Base-by-base conservation (phyloP, 1,284 basidiomycete genomes). In the Ustilago nuda region DNA sequence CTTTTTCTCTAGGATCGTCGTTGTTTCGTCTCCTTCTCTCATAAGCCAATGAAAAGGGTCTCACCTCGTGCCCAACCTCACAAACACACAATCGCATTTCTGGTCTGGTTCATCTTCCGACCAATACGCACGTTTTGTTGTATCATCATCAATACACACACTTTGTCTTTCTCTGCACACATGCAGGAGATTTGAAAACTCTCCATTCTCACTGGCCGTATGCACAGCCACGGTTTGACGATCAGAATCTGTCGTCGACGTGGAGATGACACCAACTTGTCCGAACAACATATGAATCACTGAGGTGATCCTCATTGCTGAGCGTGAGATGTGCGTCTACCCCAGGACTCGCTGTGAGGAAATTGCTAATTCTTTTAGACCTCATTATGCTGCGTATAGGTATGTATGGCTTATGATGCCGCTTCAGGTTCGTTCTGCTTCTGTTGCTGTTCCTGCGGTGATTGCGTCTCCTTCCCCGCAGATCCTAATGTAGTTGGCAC, bases 1-100 rank as follows among this genome's bases (percentile, higher is more conserved):
- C 45, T 50, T 33, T 30, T 50, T 50, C 48, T 17, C 48, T 66
- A 60, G 70, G 70, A 66, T 63, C 33, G 37, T 59, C 45, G 8
- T 64, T 41, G 48, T 52, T 46, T 43, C 60, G 23, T 27, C 23
- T 27, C 23, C 23, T 27, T 43, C 4, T 55, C 23, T 50, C 39
- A 13, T 54, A 37, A 46, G 53, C 56, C 52, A 62, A 59, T 53
- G 50, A 66, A 48, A 37, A 59, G 57, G 51, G 64, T 48, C 33
- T 37, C 19, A 9, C n/a, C 27, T 35, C 23, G 2, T 11, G 60
- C 39, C 23, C 23, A 37, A 43, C 32, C 56, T 33, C 55, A 55
- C 53, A 39, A n/a, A 23, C 33, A 41, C 61, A 56, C 48, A 57
- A 33, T 33, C 48, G 54, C 55, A 64, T 53, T 33, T 27, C 51